Conservation (phyloP, 1,139 yeast species). For the Geotrichum cucujoidarum region DNA sequence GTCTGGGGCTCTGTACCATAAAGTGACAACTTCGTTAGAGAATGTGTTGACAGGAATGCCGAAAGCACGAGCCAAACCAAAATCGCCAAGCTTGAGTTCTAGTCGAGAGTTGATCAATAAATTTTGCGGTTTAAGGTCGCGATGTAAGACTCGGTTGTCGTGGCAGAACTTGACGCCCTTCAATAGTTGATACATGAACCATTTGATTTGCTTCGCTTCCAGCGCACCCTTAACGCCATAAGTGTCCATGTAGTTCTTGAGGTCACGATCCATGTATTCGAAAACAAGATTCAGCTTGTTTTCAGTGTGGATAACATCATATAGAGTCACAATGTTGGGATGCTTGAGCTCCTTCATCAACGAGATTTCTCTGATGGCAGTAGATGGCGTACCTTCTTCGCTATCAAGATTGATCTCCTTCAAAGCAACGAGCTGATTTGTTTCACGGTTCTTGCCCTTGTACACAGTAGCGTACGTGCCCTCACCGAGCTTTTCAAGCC, state of each 20-base stretch:
- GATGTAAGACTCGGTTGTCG: slow-evolving; percentile 87
- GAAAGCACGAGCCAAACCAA: slow-evolving; percentile 94
- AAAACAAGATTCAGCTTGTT: slow-evolving; percentile 90
- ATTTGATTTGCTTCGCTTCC: slow-evolving; percentile 73
- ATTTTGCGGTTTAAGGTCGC: slow-evolving; percentile 95
- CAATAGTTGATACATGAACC: slow-evolving; percentile 87
- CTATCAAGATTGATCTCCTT: slow-evolving; percentile 92
- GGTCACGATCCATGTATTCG: slow-evolving; percentile 89
- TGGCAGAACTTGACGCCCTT: slow-evolving; percentile 93
- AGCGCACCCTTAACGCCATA: slow-evolving; percentile 76
- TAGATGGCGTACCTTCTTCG: slow-evolving; percentile 97
- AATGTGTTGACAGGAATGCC: slow-evolving; percentile 98
- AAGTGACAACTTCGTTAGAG: slow-evolving; percentile 93
- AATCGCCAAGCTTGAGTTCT: slow-evolving; percentile 91
- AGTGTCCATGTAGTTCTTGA: slow-evolving; percentile 90
- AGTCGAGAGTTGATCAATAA: slow-evolving; percentile 82
- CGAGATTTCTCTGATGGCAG: slow-evolving; percentile 95
- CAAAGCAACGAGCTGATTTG: slow-evolving; percentile 90
- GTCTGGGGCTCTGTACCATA: slow-evolving; percentile 98
- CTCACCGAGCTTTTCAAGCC: slow-evolving; percentile 87
- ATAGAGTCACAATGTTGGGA: slow-evolving; percentile 86
- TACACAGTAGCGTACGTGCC: slow-evolving; percentile 98
- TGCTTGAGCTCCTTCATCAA: slow-evolving; percentile 94
- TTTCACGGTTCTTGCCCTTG: slow-evolving; percentile 85
- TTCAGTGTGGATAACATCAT: slow-evolving; percentile 95